Base-by-base conservation (phyloP, 805 yeast genomes). In the Candida odintsovae region DNA sequence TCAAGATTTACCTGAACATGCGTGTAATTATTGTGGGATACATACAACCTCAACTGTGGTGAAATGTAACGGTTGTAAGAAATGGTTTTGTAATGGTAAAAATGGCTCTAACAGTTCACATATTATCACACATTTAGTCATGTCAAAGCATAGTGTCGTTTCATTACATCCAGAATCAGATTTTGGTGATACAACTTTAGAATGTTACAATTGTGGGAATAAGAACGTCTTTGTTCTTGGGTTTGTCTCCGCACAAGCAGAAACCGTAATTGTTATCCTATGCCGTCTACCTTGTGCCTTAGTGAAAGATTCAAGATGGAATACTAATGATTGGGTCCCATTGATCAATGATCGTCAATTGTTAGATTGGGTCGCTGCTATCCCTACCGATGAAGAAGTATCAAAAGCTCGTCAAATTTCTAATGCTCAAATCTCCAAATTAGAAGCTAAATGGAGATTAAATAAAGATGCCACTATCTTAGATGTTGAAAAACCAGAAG, bases 281-380 rank as follows among this genome's bases (percentile, higher is more conserved):
- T 90, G 97, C 66, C 79, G 97, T 46, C 70, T 87, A 45, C 97
- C 97, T 1, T 90, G 97, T 65, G 83, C 95, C 1, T 90, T 82
- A 59, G 64, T 73, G 9, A 82, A 84, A 53, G 88, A 85, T 63
- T 67, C 76, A 25, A 81, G 83, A 57, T 90, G 97, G 97, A 96
- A 89, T 57, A 82, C 90, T 0, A 77, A 73, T 38, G 84, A 86
- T 50, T 90, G 97, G 97, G 88, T 84, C 58, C 77, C 96, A 0
- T 68, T 90, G 46, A 86, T 90, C 47, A 92, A 85, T 53, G 83
- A 88, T 53, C 73, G 95, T 35, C 82, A 78, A 51, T 78, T 90
- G 48, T 69, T 90, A 47, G 69, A 88, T 2, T 90, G 97, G 97
- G 78, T 90, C 12, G 90, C 89, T 0, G 70, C 80, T 2, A 72